Evolutionary conservation across 257 asterid genomes (phyloP).

Genomic region (Solanum arcanum): DNA sequence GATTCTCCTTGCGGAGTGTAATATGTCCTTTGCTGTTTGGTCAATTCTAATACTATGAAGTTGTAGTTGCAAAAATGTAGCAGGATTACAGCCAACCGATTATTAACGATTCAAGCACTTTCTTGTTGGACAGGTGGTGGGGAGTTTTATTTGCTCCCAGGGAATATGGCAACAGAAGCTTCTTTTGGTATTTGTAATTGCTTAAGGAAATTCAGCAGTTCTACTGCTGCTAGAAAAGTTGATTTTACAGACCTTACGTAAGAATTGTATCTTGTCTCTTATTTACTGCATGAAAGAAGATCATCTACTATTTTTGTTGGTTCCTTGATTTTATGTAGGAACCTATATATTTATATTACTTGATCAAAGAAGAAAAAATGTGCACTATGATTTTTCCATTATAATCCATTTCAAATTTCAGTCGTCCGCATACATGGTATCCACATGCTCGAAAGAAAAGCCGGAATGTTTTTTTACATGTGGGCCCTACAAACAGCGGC

Average conservation of each 20-base stretch:
- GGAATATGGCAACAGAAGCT: slow-evolving; percentile 22
- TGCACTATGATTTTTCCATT: background rate
- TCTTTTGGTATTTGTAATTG: slow-evolving; percentile 15
- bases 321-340: background rate
- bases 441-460: slow-evolving; percentile 73
- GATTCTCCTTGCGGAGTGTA: background rate
- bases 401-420: slow-evolving; percentile 9
- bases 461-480: slow-evolving; percentile 66
- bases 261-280: slow-evolving; percentile 4
- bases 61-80: background rate
- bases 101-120: background rate
- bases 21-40: background rate
- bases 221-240: slow-evolving; percentile 19
- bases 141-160: slow-evolving; percentile 14
- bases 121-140: slow-evolving; percentile 31
- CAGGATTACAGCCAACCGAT: background rate
- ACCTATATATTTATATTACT: background rate
- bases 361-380: background rate
- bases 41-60: background rate
- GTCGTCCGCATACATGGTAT: slow-evolving; percentile 90
- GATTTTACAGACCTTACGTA: slow-evolving; percentile 95
- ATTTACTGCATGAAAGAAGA: background rate
- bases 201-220: slow-evolving; percentile 41
- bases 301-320: background rate
- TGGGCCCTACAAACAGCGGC: slow-evolving; percentile 98